Evolutionary conservation across 306 rosid species (phyloP), one percentile per base, ranked within the genome.

Genomic region (Ormosia emarginata): DNA sequence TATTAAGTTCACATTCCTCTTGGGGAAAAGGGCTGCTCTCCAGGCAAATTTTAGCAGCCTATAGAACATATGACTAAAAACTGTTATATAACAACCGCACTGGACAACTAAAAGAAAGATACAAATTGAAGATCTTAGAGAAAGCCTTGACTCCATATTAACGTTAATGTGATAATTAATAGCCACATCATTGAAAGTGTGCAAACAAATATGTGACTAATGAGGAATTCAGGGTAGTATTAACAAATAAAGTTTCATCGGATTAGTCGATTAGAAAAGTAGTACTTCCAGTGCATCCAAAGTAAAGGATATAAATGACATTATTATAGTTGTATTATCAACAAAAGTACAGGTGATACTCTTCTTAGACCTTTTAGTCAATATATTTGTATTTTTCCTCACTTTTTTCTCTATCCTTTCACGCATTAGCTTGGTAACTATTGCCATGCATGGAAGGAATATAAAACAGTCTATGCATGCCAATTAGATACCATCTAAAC

Each of bases 11-110:
- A 85, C 75, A 75, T 9, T 85, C 91, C 72, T 80, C 84, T n/a
- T 68, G 68, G 2, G 76, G 46, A 70, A 41, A 72, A 18, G 74
- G 67, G 47, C 79, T 71, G 58, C 80, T 87, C 85, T 92, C 87
- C 29, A 88, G 77, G 78, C 89, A 84, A 66, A 88, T 46, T 80
- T 84, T 85, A 40, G 82, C 81, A 15, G 91, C 93, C 97, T 92
- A 59, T 73, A 52, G 67, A 58, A 83, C 67, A 78, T 52, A 29
- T 18, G 46, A 65, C 40, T 37, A 33, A 57, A 67, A 43, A 30
- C 34, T 53, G 34, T 39, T 7, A 67, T 3, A 55, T 63, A 34
- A 40, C 29, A 14, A 62, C 46, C 2, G 40, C 67, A 84, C 46
- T 33, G 17, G 47, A 37, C 32, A 14, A 43, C 50, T 6, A 2